Conservation (phyloP, 495 filamentous ascomycete genomes). For the Podospora pseudocomata region DNA sequence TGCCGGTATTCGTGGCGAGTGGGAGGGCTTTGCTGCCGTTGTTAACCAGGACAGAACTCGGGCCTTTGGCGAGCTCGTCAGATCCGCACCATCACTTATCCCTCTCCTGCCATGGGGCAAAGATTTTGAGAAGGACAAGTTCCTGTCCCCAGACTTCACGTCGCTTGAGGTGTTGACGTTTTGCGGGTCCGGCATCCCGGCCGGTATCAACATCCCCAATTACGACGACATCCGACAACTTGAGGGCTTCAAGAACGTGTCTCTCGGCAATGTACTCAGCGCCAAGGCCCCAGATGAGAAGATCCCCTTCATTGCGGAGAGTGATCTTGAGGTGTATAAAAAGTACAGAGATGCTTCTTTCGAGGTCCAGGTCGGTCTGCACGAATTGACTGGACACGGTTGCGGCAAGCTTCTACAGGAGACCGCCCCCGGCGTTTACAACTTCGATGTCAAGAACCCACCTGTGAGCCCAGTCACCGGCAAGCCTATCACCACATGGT, state of each 20-base stretch:
- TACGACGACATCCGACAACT: constrained; percentile 93
- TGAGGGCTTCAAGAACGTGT: constrained; percentile 96
- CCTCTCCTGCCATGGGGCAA: constrained; percentile 81
- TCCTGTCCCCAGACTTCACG: constrained; percentile 92
- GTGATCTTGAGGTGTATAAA: constrained; percentile 72
- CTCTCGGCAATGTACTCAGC: constrained; percentile 74
- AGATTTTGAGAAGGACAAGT: constrained; percentile 93
- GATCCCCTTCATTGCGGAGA: constrained; percentile 77
- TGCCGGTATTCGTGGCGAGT: constrained; percentile 88
- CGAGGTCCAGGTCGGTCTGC: constrained; percentile 91
- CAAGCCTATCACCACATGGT: constrained; percentile 78
- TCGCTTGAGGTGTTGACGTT: constrained; percentile 68
- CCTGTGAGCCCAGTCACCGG: constrained; percentile 74
- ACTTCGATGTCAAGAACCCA: constrained; percentile 78
- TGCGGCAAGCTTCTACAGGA: constrained; percentile 95
- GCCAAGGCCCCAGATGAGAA: constrained; percentile 87
- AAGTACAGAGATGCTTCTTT: constrained; percentile 80
- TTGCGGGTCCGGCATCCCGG: constrained; percentile 71
- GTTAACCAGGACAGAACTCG: constrained; percentile 77
- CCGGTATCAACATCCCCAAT: constrained; percentile 76
- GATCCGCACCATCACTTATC: constrained; percentile 75
- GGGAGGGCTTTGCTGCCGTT: constrained; percentile 88
- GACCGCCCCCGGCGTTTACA: constrained; percentile 72
- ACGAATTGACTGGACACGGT: constrained; percentile 90
- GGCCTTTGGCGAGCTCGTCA: constrained; percentile 84